Conservation (phyloP, 495 filamentous ascomycete genomes). For the Lophiotrema nucula region DNA sequence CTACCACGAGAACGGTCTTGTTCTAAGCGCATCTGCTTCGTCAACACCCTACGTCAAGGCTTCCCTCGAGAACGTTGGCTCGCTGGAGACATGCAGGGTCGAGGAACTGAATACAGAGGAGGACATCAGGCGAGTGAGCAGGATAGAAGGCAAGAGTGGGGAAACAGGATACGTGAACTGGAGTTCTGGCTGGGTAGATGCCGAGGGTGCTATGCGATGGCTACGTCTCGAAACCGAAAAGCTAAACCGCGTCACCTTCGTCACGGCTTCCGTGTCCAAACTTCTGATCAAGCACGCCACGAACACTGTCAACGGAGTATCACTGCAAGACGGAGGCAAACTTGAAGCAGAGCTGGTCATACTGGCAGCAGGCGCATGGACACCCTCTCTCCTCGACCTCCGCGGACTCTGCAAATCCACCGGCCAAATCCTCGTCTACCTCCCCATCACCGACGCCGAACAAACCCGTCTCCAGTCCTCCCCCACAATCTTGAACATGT, state of each 20-base stretch:
- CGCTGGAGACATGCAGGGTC: slow-evolving; percentile 36
- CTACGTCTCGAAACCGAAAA: slow-evolving; percentile 53
- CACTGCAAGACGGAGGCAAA: slow-evolving; percentile 50
- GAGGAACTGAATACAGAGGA: slow-evolving; percentile 41
- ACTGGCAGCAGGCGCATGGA: slow-evolving; percentile 86
- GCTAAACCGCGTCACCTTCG: slow-evolving; percentile 62
- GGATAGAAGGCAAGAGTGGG: slow-evolving; percentile 54
- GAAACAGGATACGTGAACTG: slow-evolving; percentile 78
- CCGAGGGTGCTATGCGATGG: slow-evolving; percentile 67
- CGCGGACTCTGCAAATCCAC: slow-evolving; percentile 72
- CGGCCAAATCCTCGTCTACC: slow-evolving; percentile 77
- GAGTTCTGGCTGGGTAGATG: slow-evolving; percentile 80
- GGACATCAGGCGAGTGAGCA: slow-evolving; percentile 50
- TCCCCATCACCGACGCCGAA: slow-evolving; percentile 67
- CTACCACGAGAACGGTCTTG: slow-evolving; percentile 74
- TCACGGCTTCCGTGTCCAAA: slow-evolving; percentile 58
- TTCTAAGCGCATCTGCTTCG: slow-evolving; percentile 59
- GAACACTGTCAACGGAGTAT: slow-evolving; percentile 51
- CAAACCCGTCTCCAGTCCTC: slow-evolving; percentile 59
- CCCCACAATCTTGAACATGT: slow-evolving; percentile 77
- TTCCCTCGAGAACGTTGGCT: slow-evolving; percentile 63
- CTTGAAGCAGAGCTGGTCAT: slow-evolving; percentile 71
- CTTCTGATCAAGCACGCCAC: slow-evolving; percentile 49
- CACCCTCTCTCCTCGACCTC: slow-evolving; percentile 70
- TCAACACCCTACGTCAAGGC: slow-evolving; percentile 60